Evolutionary conservation across 1,139 yeast species (phyloP).

Genomic region (Yamadazyma taylorii): DNA sequence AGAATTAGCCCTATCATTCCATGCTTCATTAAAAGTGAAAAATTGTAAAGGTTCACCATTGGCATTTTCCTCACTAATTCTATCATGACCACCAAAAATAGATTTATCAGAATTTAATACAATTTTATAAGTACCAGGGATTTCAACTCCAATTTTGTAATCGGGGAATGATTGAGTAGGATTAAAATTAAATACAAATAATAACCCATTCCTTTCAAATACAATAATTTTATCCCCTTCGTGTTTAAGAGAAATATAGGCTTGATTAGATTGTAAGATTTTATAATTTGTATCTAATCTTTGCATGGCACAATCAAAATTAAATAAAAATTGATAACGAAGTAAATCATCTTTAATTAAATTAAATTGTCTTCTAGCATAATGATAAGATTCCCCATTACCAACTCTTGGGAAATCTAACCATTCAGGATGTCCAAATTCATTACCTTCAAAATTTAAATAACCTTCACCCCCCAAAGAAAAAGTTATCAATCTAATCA

Average conservation of each 20-base stretch:
- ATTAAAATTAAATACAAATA: conserved; percentile 88
- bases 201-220: conserved; percentile 81
- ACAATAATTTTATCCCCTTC: conserved; percentile 86
- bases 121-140: conserved; percentile 71
- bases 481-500: conserved; percentile 85
- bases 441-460: conserved; percentile 94
- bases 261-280: conserved; percentile 77
- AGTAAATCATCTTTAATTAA: conserved; percentile 76
- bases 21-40: conserved; percentile 68
- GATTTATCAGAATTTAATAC: conserved; percentile 72
- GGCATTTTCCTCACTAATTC: conserved; percentile 58
- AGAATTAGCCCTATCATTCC: conserved; percentile 81
- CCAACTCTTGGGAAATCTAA: conserved; percentile 93
- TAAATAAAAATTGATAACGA: conserved; percentile 74
- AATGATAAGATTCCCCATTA: conserved; percentile 84
- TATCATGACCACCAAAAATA: conserved; percentile 77
- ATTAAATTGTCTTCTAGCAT: conserved; percentile 93
- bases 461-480: conserved; percentile 95
- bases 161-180: conserved; percentile 81
- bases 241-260: conserved; percentile 84
- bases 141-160: conserved; percentile 85
- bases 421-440: conserved; percentile 99
- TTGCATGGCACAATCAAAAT: conserved; percentile 85
- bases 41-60: conserved; percentile 41
- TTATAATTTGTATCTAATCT: conserved; percentile 65